Conservation (phyloP, 805 yeast species). For the Hanseniaspora lindneri region DNA sequence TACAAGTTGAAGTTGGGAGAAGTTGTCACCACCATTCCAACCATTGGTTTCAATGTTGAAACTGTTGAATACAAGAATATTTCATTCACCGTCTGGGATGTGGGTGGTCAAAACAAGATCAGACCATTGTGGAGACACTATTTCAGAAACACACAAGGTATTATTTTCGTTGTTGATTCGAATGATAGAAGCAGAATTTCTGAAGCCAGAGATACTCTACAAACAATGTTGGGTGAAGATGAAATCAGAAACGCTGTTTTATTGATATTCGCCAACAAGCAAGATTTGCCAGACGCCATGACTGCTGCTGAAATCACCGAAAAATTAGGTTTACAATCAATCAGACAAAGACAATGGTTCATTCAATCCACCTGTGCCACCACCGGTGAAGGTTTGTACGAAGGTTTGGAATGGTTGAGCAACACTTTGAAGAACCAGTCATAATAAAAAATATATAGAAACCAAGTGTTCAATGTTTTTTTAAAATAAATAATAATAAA, state of each 20-base stretch:
- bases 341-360: slow-evolving; percentile 98
- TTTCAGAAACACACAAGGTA: slow-evolving; percentile 97
- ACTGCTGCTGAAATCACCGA: slow-evolving; percentile 97
- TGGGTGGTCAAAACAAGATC: slow-evolving; percentile 98
- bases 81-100: slow-evolving; percentile 97
- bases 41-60: slow-evolving; percentile 95
- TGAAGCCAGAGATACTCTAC: slow-evolving; percentile 96
- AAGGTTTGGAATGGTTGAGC: slow-evolving; percentile 94
- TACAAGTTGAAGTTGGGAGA: slow-evolving; percentile 92
- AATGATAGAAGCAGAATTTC: slow-evolving; percentile 95
- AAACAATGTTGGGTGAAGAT: slow-evolving; percentile 96
- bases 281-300: slow-evolving; percentile 98
- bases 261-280: slow-evolving; percentile 94
- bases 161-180: slow-evolving; percentile 93
- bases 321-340: slow-evolving; percentile 89
- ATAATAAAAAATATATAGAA: not conserved
- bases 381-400: slow-evolving; percentile 96
- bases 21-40: slow-evolving; percentile 91
- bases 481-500: no score
- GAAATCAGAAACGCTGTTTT: slow-evolving; percentile 93
- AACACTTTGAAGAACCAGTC: slow-evolving; percentile 69
- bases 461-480: not conserved
- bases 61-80: slow-evolving; percentile 95
- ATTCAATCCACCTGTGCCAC: slow-evolving; percentile 98
- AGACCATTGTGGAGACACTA: slow-evolving; percentile 99